Evolutionary conservation across 805 yeast species (phyloP).

Genomic region (Blastobotrys terrestris): DNA sequence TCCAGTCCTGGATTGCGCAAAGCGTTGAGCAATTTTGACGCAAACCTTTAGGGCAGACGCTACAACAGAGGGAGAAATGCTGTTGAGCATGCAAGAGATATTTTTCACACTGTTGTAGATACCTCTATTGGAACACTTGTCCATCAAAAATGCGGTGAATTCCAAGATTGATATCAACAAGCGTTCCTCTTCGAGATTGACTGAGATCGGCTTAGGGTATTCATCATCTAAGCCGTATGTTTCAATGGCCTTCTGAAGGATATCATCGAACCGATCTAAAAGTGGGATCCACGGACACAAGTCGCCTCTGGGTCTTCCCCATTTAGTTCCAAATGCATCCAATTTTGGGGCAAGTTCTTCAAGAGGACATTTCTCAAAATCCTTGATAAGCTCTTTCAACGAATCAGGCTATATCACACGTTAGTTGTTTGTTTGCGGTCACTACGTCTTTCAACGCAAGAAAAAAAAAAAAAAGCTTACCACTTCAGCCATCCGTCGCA

Average conservation of each 20-base stretch:
- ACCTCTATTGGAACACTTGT: constrained; percentile 60
- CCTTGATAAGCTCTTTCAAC: constrained; percentile 16
- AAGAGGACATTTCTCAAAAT: constrained; percentile 27
- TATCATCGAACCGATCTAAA: constrained; percentile 66
- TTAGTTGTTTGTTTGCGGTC: not conserved
- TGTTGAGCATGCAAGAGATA: constrained; percentile 50
- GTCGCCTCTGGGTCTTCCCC: constrained; percentile 65
- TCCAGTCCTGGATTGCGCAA: constrained; percentile 40
- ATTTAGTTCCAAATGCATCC: constrained; percentile 33
- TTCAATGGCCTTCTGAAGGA: constrained; percentile 48
- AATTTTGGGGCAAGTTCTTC: constrained; percentile 39
- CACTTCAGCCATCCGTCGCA: constrained; percentile 19
- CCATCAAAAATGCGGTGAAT: constrained; percentile 58
- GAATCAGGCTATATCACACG: constrained; percentile 13
- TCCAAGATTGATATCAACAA: constrained; percentile 47
- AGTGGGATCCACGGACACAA: constrained; percentile 72
- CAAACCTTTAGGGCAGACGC: constrained; percentile 56
- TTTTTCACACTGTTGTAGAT: constrained; percentile 63
- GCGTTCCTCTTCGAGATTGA: constrained; percentile 42
- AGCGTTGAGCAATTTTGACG: constrained; percentile 55
- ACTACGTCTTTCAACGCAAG: not conserved
- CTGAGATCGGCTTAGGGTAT: constrained; percentile 40
- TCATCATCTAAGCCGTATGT: constrained; percentile 48
- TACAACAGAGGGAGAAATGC: constrained; percentile 55
- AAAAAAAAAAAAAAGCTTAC: constrained; percentile 11